These are phyloP conservation scores for Phytophthora citricola DNA, from an alignment of 352 stramenopile species.

Conservation along the genomic window DNA sequence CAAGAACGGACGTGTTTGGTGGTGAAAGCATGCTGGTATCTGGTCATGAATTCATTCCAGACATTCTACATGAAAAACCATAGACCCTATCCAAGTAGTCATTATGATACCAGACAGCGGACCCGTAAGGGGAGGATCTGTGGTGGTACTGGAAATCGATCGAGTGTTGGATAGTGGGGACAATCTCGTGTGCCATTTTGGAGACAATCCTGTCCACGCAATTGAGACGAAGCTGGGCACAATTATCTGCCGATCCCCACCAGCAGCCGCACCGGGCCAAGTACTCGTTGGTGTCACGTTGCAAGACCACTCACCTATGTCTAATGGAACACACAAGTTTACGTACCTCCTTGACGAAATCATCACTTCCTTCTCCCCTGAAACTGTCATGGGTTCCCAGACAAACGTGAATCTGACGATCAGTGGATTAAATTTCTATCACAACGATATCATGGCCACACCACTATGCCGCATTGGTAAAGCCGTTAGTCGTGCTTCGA, in stretches of 20 bases:
- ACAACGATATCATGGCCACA: neutral
- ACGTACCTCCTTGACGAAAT: constrained; percentile 40
- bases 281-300: constrained; percentile 34
- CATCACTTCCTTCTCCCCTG: constrained; percentile 33
- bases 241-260: constrained; percentile 35
- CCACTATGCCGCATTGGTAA: constrained; percentile 39
- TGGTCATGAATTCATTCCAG: constrained; percentile 30
- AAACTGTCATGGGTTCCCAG: constrained; percentile 3
- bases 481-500: constrained; percentile 17
- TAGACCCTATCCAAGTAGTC: constrained; percentile 1
- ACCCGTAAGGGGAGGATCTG: constrained; percentile 36
- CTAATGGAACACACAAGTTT: constrained; percentile 7
- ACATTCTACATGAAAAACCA: neutral
- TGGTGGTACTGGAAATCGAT: constrained; percentile 32
- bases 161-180: neutral
- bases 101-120: constrained; percentile 18
- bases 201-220: constrained; percentile 13
- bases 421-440: constrained; percentile 38
- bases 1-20: constrained; percentile 40
- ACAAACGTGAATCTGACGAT: constrained; percentile 23
- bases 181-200: constrained; percentile 42
- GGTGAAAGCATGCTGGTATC: constrained; percentile 32
- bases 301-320: neutral
- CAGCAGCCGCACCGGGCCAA: constrained; percentile 9
- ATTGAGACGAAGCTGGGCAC: constrained; percentile 8